Conservation (phyloP, 2,329 filamentous ascomycete species). For the Sarocladium oryzae region DNA sequence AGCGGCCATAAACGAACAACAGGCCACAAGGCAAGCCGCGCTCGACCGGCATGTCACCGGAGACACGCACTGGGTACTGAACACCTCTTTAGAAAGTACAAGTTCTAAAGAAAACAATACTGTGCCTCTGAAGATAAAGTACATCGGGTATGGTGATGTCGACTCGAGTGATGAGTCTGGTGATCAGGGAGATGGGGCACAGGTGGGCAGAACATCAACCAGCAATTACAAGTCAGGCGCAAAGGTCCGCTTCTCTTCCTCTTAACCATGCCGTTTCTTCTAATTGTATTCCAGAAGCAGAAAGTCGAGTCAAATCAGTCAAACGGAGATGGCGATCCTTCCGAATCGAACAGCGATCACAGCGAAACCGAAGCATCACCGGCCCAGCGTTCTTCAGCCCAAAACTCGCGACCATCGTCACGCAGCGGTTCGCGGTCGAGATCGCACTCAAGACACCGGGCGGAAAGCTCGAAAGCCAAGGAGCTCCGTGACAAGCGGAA, state of each 20-base stretch:
- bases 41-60: slow-evolving; percentile 55
- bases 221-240: slow-evolving; percentile 21
- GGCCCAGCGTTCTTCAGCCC: background rate
- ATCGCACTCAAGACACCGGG: slow-evolving; percentile 21
- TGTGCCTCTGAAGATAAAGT: slow-evolving; percentile 50
- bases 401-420: slow-evolving; percentile 1
- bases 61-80: slow-evolving; percentile 72
- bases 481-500: slow-evolving; percentile 52
- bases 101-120: slow-evolving; percentile 24
- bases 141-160: slow-evolving; percentile 46
- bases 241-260: slow-evolving; percentile 20
- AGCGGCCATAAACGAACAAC: slow-evolving; percentile 59
- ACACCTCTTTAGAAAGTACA: slow-evolving; percentile 30
- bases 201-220: slow-evolving; percentile 30
- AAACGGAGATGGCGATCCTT: slow-evolving; percentile 9
- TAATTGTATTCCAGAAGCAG: slow-evolving; percentile 5
- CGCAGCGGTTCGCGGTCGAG: slow-evolving; percentile 26
- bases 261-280: background rate
- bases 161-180: slow-evolving; percentile 33
- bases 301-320: slow-evolving; percentile 11
- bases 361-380: background rate
- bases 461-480: slow-evolving; percentile 28
- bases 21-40: slow-evolving; percentile 55
- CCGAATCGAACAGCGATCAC: slow-evolving; percentile 11
- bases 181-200: slow-evolving; percentile 26